Percentiles rank a stretch among this genome's conserved stretches.
Evolutionary conservation across 148 eudicot genomes (phyloP).

Genomic region (Amaranthus palmeri): DNA sequence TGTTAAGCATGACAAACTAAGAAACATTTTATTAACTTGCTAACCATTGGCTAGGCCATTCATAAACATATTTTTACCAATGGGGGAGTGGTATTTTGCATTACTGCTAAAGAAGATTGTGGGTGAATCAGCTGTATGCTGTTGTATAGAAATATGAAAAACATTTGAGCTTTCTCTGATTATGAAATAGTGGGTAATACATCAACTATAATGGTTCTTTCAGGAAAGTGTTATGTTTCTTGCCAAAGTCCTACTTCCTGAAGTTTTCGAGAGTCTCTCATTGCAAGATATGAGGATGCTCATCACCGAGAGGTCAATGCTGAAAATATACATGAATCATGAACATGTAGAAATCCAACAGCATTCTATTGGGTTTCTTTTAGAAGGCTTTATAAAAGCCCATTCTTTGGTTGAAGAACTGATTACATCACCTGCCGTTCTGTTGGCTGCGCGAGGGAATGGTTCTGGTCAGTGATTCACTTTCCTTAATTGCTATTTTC

Average conservation of each 20-base stretch:
- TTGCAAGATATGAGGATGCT: conserved; percentile 84
- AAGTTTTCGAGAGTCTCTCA: conserved; percentile 62
- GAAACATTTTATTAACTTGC: too few species aligned
- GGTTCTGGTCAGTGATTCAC: conserved; percentile 42
- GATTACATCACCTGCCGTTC: conserved; percentile 61
- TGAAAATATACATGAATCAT: conserved; percentile 58
- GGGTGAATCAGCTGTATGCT: too few species aligned
- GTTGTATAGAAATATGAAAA: too few species aligned
- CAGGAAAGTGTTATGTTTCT: conserved; percentile 86
- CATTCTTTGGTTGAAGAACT: conserved; percentile 51
- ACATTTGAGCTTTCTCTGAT: too few species aligned
- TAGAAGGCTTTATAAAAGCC: conserved; percentile 73
- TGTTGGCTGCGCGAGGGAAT: conserved; percentile 44
- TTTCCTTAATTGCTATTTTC: not conserved
- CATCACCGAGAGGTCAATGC: conserved; percentile 67
- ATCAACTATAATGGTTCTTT: conserved; percentile 5
- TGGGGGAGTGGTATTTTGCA: too few species aligned
- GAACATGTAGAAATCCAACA: conserved; percentile 70
- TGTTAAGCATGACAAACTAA: too few species aligned
- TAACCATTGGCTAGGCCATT: too few species aligned
- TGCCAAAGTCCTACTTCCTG: conserved; percentile 77
- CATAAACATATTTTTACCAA: too few species aligned
- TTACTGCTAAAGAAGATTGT: too few species aligned
- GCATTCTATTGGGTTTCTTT: conserved; percentile 59
- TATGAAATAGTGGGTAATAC: not conserved